These are phyloP conservation scores for Massarina eburnea DNA, from an alignment of 2,329 filamentous ascomycete genomes.

Conservation along the genomic window DNA sequence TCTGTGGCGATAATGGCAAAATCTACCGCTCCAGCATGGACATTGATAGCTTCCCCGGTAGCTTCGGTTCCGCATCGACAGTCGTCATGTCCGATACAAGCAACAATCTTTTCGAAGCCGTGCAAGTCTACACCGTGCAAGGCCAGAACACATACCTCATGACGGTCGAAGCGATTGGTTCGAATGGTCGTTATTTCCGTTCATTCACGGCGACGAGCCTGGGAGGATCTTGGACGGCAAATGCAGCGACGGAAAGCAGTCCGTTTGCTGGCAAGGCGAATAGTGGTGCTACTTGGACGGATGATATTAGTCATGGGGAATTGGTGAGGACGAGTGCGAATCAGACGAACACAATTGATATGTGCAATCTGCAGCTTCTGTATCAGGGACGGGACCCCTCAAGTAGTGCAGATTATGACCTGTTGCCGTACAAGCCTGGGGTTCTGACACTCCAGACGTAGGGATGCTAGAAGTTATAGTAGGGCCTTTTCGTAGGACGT, in stretches of 20 bases:
- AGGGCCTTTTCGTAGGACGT: no score
- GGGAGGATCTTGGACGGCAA: slow-evolving; percentile 59
- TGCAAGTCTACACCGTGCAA: slow-evolving; percentile 64
- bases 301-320: slow-evolving; percentile 69
- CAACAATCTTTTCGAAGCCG: slow-evolving; percentile 66
- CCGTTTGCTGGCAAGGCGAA: slow-evolving; percentile 70
- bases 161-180: slow-evolving; percentile 65
- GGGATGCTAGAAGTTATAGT: neutral
- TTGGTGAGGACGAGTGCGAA: slow-evolving; percentile 59
- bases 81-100: slow-evolving; percentile 56
- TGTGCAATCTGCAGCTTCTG: slow-evolving; percentile 66
- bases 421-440: slow-evolving; percentile 58
- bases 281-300: slow-evolving; percentile 65
- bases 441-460: slow-evolving; percentile 52
- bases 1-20: slow-evolving; percentile 66
- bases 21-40: slow-evolving; percentile 68
- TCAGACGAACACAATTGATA: slow-evolving; percentile 64
- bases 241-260: slow-evolving; percentile 57
- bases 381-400: slow-evolving; percentile 61
- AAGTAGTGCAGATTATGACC: slow-evolving; percentile 51
- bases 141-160: slow-evolving; percentile 63
- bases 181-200: slow-evolving; percentile 64
- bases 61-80: slow-evolving; percentile 56
- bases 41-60: slow-evolving; percentile 62
- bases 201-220: slow-evolving; percentile 64